Evolutionary conservation across 768 basidiomycete species (phyloP).

Genomic region (Lactarius pseudohatsudake): DNA sequence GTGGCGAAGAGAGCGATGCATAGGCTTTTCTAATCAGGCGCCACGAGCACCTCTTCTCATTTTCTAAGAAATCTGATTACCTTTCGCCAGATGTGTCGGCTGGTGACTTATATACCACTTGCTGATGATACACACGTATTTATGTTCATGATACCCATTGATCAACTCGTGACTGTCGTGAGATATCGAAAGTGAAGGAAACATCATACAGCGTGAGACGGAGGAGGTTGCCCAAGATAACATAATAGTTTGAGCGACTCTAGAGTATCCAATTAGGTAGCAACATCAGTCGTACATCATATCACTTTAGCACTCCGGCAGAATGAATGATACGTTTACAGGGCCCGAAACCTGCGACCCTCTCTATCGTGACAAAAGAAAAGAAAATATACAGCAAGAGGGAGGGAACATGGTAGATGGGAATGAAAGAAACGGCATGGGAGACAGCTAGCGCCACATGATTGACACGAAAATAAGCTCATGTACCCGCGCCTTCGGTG

Average conservation of each 20-base stretch:
- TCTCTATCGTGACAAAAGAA: conserved; percentile 14
- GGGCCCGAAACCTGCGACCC: conserved; percentile 14
- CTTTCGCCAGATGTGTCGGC: conserved; percentile 5
- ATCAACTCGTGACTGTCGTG: conserved; percentile 15
- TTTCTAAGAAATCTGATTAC: conserved; percentile 4
- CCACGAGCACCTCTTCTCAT: neutral
- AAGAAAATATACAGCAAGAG: conserved; percentile 15
- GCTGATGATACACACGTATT: conserved; percentile 22
- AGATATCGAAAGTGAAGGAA: neutral
- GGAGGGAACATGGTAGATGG: conserved; percentile 17
- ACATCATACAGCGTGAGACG: conserved; percentile 3
- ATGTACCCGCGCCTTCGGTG: conserved; percentile 22
- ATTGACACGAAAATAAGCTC: neutral
- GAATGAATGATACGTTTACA: conserved; percentile 25
- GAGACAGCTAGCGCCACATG: conserved; percentile 8
- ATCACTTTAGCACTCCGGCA: conserved; percentile 11
- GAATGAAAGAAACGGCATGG: conserved; percentile 5
- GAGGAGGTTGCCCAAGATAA: conserved; percentile 18
- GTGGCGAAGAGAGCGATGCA: conserved; percentile 12
- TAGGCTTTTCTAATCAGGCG: neutral
- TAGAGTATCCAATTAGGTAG: conserved; percentile 27
- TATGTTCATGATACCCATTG: conserved; percentile 20
- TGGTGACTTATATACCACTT: conserved; percentile 25
- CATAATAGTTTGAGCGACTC: conserved; percentile 26
- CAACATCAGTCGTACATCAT: conserved; percentile 25